Percentiles rank a stretch among this genome's conserved stretches.
These are phyloP conservation scores for Dictyophora rubrovolvata DNA, from an alignment of 768 basidiomycete genomes.

Conservation along the genomic window DNA sequence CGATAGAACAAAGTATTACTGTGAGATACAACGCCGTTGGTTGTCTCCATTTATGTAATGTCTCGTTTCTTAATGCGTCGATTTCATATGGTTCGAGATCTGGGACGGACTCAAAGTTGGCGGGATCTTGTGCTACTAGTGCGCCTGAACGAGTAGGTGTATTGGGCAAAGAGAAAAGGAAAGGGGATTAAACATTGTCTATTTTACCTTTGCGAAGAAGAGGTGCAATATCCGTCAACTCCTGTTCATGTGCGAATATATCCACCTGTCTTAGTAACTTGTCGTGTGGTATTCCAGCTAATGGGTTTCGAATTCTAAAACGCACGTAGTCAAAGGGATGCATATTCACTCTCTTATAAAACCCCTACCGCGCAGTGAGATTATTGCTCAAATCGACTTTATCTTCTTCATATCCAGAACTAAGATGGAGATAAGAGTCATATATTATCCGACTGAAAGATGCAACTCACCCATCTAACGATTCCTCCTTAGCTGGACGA, in stretches of 20 bases:
- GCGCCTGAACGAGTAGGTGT: constrained; percentile 6
- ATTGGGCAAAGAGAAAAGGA: too few species aligned
- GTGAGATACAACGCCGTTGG: constrained; percentile 18
- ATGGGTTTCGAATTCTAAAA: constrained; percentile 17
- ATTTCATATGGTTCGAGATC: constrained; percentile 20
- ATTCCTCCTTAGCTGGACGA: background rate
- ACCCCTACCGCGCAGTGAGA: background rate
- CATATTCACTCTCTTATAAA: background rate
- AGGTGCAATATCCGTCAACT: constrained; percentile 11
- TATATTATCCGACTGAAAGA: background rate
- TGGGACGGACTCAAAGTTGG: constrained; percentile 23
- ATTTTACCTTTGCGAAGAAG: constrained; percentile 16
- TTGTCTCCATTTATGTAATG: constrained; percentile 16
- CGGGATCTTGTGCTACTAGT: constrained; percentile 18
- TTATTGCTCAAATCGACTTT: background rate
- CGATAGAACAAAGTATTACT: constrained; percentile 18
- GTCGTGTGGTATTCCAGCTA: constrained; percentile 16
- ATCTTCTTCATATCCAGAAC: background rate
- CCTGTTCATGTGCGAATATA: constrained; percentile 15
- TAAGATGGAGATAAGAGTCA: background rate
- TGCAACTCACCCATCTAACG: background rate
- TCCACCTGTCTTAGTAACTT: constrained; percentile 13
- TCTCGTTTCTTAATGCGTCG: constrained; percentile 17
- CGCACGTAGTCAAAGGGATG: background rate
- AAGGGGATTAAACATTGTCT: background rate